Conservation (phyloP, 1,284 basidiomycete species). For the Malassezia cuniculi region DNA sequence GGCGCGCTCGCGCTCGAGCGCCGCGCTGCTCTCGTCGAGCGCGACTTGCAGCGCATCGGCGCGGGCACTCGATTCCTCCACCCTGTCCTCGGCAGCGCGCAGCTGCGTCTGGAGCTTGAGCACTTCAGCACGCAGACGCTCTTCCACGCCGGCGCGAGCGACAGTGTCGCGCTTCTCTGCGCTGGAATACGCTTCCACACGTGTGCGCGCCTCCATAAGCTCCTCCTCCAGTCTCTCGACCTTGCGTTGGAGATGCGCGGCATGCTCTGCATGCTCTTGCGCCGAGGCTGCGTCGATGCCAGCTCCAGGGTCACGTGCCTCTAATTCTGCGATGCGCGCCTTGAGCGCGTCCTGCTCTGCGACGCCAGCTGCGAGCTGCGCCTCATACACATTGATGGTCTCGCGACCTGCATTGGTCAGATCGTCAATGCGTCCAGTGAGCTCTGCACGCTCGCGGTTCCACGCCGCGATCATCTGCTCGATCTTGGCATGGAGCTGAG, state of each 20-base stretch:
- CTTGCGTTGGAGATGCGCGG: constrained; percentile 68
- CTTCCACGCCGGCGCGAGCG: too few species aligned
- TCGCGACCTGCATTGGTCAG: constrained; percentile 70
- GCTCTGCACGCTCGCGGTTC: constrained; percentile 23
- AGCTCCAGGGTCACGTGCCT: constrained; percentile 15
- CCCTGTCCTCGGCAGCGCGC: background rate
- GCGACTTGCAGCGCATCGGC: constrained; percentile 57
- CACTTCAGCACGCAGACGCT: constrained; percentile 58
- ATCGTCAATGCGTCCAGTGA: constrained; percentile 57
- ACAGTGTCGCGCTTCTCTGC: too few species aligned
- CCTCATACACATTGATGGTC: constrained; percentile 27
- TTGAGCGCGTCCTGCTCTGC: constrained; percentile 13
- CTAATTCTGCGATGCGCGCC: constrained; percentile 11
- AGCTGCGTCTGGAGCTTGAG: constrained; percentile 55
- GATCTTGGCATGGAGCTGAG: constrained; percentile 18
- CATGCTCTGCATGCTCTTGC: constrained; percentile 74
- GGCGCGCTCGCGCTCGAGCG: constrained; percentile 76
- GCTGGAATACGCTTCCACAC: background rate
- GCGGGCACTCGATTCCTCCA: constrained; percentile 49
- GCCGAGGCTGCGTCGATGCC: constrained; percentile 84
- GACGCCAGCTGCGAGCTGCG: constrained; percentile 18
- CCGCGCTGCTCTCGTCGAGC: constrained; percentile 69
- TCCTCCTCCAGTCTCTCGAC: constrained; percentile 66
- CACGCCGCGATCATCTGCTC: constrained; percentile 29
- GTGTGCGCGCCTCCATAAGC: constrained; percentile 57